These are phyloP conservation scores for Yarrowia sp. DNA, from an alignment of 805 yeast species.

Conservation along the genomic window DNA sequence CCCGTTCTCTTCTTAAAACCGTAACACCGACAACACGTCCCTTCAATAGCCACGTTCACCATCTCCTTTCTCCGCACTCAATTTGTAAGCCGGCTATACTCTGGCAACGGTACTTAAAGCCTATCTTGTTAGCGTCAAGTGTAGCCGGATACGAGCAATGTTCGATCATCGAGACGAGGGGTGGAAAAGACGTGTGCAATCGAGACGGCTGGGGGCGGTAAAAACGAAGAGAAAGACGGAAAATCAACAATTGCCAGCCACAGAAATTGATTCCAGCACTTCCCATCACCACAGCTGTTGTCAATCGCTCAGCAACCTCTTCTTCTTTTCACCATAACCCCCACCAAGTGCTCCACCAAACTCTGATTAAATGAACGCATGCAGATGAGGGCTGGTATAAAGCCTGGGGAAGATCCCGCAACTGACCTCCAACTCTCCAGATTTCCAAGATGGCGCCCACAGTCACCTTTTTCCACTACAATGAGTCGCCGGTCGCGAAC, in stretches of 20 bases:
- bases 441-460: conserved; percentile 14
- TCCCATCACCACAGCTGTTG: not conserved
- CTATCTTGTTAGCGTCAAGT: conserved; percentile 7
- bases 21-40: too few relatives aligned
- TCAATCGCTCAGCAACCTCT: not conserved
- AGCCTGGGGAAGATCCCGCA: not conserved
- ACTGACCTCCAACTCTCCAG: not conserved
- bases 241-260: not conserved
- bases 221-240: too few relatives aligned
- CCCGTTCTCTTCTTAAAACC: too few relatives aligned
- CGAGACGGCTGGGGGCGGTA: too few relatives aligned
- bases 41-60: too few relatives aligned
- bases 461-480: conserved; percentile 34
- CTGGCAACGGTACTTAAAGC: conserved; percentile 20
- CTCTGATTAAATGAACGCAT: conserved; percentile 20
- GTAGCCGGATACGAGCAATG: conserved; percentile 31
- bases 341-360: not conserved
- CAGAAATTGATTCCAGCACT: not conserved
- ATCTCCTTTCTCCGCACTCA: not conserved
- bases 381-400: conserved; percentile 8
- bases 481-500: conserved; percentile 38
- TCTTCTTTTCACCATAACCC: too few relatives aligned
- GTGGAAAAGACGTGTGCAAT: not conserved
- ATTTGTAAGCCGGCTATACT: not conserved
- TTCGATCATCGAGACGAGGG: not conserved